A percentile compares a stretch with the other conserved stretches of the same genome.
Conservation (phyloP, 139 green algal genomes). For the Limnomonas spitsbergensis region DNA sequence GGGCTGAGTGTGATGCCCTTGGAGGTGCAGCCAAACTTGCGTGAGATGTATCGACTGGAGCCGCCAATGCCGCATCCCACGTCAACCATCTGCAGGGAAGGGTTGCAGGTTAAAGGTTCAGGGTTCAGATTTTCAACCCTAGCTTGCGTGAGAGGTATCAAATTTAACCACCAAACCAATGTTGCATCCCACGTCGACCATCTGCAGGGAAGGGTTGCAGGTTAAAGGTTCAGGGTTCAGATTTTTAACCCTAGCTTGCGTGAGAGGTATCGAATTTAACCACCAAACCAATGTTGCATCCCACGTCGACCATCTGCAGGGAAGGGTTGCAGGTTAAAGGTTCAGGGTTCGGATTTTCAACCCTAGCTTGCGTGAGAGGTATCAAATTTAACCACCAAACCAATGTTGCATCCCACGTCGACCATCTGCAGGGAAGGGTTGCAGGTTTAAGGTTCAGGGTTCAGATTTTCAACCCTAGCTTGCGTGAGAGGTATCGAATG, state of each 20-base stretch:
- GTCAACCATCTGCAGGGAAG: conserved; percentile 77
- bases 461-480: too few species aligned
- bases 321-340: too few species aligned
- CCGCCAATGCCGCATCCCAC: conserved; percentile 96
- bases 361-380: conserved; percentile 79
- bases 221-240: too few species aligned
- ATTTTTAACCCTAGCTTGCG: conserved; percentile 73
- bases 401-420: conserved; percentile 94
- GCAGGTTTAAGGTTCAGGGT: too few species aligned
- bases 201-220: conserved; percentile 43
- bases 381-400: conserved; percentile 75
- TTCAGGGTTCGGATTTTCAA: too few species aligned
- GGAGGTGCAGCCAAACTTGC: conserved; percentile 64
- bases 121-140: too few species aligned
- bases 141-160: conserved; percentile 81
- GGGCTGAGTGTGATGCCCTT: conserved; percentile 89
- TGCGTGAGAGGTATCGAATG: conserved; percentile 79
- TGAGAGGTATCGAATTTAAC: conserved; percentile 81
- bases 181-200: conserved; percentile 96
- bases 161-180: conserved; percentile 80
- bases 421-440: conserved; percentile 71
- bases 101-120: too few species aligned
- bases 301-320: conserved; percentile 87
- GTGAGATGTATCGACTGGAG: conserved; percentile 78
- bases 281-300: conserved; percentile 87